These are phyloP conservation scores for Atkinsonella hypoxylon DNA, from an alignment of 2,329 filamentous ascomycete species.

Conservation along the genomic window DNA sequence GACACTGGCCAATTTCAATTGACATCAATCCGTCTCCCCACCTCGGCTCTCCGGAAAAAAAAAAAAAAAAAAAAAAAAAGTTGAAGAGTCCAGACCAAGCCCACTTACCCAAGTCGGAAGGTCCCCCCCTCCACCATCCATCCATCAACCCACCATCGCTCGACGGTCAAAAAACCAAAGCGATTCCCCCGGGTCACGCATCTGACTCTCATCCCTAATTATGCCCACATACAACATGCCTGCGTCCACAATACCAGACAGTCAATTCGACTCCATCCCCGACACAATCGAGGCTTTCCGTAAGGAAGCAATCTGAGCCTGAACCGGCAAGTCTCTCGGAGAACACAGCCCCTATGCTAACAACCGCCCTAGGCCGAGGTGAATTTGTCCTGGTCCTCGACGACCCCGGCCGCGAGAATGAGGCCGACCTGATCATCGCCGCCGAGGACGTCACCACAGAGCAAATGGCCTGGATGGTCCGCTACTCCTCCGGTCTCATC, in stretches of 20 bases:
- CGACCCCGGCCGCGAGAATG: constrained; percentile 85
- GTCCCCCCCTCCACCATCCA: not conserved
- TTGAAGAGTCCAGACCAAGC: not conserved
- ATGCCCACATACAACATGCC: constrained; percentile 30
- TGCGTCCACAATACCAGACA: constrained; percentile 34
- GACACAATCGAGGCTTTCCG: constrained; percentile 53
- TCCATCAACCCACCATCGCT: not conserved
- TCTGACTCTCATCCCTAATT: constrained; percentile 5
- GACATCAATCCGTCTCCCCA: not conserved
- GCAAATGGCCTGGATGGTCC: constrained; percentile 94
- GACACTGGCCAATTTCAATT: not conserved
- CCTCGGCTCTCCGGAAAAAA: not conserved
- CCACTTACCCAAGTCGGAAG: not conserved
- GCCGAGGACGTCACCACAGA: constrained; percentile 71
- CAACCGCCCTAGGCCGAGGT: constrained; percentile 46
- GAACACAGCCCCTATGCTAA: constrained; percentile 1
- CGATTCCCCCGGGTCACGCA: not conserved
- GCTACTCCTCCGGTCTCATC: constrained; percentile 80
- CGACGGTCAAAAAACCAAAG: not conserved
- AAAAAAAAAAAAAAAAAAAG: no score
- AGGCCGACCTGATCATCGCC: constrained; percentile 95
- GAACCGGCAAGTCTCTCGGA: no score
- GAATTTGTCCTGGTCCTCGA: constrained; percentile 96
- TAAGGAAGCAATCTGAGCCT: no score
- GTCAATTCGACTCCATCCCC: constrained; percentile 52